These are phyloP conservation scores for Brassica cretica DNA, from an alignment of 345 rosid species.

Conservation along the genomic window DNA sequence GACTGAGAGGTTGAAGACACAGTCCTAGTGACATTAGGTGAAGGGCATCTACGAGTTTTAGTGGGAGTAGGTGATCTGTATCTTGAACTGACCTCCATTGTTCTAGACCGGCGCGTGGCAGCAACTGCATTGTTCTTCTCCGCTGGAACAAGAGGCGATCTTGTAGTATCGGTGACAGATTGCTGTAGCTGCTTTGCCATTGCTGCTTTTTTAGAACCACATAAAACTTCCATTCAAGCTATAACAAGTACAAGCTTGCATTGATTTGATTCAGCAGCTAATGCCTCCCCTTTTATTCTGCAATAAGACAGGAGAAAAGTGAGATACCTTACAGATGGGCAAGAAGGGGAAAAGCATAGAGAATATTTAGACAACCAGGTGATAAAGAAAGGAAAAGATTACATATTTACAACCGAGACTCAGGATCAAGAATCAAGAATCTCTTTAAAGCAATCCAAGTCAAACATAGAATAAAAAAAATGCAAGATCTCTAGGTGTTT, in stretches of 20 bases:
- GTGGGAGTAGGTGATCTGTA: slow-evolving; percentile 66
- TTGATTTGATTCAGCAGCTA: slow-evolving; percentile 45
- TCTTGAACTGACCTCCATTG: slow-evolving; percentile 75
- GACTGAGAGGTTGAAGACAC: slow-evolving; percentile 42
- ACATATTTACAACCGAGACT: slow-evolving; percentile 53
- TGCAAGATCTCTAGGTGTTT: slow-evolving; percentile 9
- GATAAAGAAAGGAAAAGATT: slow-evolving; percentile 32
- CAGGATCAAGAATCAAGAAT: slow-evolving; percentile 36
- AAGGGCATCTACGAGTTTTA: slow-evolving; percentile 57
- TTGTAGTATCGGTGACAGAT: slow-evolving; percentile 46
- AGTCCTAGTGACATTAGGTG: slow-evolving; percentile 63
- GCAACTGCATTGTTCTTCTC: slow-evolving; percentile 62
- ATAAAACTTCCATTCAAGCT: slow-evolving; percentile 64
- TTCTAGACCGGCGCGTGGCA: slow-evolving; percentile 49
- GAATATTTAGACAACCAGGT: slow-evolving; percentile 41
- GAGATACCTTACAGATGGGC: slow-evolving; percentile 53
- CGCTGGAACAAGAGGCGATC: slow-evolving; percentile 69
- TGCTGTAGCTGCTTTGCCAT: slow-evolving; percentile 48
- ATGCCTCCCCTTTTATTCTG: slow-evolving; percentile 45
- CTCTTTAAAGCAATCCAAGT: not conserved
- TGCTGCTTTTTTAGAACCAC: slow-evolving; percentile 47
- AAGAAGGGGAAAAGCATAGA: slow-evolving; percentile 48
- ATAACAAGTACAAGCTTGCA: slow-evolving; percentile 48
- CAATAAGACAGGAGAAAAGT: slow-evolving; percentile 45
- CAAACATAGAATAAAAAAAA: not conserved